Percentiles rank a stretch among this genome's conserved stretches.
phyloP scores from a whole-genome alignment of 139 green algal species.

The Coelastrella sp. region DNA sequence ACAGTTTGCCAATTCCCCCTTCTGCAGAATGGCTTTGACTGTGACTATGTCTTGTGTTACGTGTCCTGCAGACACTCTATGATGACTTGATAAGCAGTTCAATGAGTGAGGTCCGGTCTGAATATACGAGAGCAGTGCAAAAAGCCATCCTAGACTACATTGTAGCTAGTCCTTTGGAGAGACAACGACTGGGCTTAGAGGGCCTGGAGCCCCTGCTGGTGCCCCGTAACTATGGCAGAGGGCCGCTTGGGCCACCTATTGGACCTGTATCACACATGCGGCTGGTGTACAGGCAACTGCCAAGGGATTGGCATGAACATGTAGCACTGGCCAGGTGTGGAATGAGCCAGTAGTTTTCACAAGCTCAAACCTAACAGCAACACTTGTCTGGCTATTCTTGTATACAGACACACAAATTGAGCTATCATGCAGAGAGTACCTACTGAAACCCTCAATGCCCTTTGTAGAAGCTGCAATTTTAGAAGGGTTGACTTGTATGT shows the following conservation, averaged over 20 bases:
- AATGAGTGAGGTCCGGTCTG: slow-evolving; percentile 72
- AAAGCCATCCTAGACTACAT: slow-evolving; percentile 81
- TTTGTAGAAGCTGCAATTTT: background rate
- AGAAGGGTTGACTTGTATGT: background rate
- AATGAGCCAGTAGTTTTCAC: background rate
- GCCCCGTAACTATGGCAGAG: slow-evolving; percentile 2
- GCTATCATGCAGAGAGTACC: too few species aligned
- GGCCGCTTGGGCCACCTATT: slow-evolving; percentile 13
- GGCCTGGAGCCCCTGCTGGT: slow-evolving; percentile 66
- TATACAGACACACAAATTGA: too few species aligned
- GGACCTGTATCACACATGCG: slow-evolving; percentile 20
- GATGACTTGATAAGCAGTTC: slow-evolving; percentile 62
- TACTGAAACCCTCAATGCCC: too few species aligned
- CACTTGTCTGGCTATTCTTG: too few species aligned
- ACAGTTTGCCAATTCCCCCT: too few species aligned
- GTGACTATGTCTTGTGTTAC: background rate
- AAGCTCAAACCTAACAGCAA: too few species aligned
- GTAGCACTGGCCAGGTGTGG: slow-evolving; percentile 62
- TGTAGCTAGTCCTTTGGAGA: slow-evolving; percentile 62
- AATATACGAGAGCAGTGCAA: slow-evolving; percentile 74
- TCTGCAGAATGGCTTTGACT: too few species aligned
- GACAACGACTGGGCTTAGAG: slow-evolving; percentile 67
- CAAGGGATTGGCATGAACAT: slow-evolving; percentile 62
- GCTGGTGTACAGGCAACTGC: slow-evolving; percentile 52
- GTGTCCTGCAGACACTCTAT: slow-evolving; percentile 60